Evolutionary conservation across 345 rosid species (phyloP).

Genomic region (Eucalyptus pauciflora): DNA sequence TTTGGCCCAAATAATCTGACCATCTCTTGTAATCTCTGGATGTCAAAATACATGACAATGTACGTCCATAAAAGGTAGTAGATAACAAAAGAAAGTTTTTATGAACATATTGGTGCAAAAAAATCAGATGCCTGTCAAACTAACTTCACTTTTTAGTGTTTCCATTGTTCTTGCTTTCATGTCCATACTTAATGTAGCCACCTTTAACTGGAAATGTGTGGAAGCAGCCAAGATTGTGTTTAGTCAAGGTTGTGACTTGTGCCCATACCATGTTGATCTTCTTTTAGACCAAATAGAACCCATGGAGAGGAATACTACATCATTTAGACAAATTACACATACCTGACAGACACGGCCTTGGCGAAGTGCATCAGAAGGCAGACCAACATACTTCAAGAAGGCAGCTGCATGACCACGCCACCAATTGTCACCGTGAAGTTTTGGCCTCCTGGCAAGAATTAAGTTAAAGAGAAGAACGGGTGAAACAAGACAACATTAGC

Average conservation of each 20-base stretch:
- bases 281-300: not conserved
- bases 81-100: not conserved
- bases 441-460: constrained; percentile 42
- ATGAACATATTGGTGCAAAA: not conserved
- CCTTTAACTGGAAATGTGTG: not conserved
- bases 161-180: not conserved
- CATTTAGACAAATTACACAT: not conserved
- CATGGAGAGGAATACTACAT: not conserved
- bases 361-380: constrained; percentile 57
- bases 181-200: not conserved
- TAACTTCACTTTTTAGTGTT: not conserved
- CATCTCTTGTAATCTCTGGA: not conserved
- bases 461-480: not conserved
- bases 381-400: constrained; percentile 52
- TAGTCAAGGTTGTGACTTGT: not conserved
- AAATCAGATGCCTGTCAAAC: not conserved
- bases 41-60: not conserved
- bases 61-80: not conserved
- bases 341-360: constrained; percentile 73
- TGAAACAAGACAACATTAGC: not conserved
- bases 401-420: constrained; percentile 98
- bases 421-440: constrained; percentile 85
- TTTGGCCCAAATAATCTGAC: not conserved
- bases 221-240: not conserved
- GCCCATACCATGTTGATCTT: not conserved